Base-by-base conservation (phyloP, 495 filamentous ascomycete species). In the Penicillium argentinense region DNA sequence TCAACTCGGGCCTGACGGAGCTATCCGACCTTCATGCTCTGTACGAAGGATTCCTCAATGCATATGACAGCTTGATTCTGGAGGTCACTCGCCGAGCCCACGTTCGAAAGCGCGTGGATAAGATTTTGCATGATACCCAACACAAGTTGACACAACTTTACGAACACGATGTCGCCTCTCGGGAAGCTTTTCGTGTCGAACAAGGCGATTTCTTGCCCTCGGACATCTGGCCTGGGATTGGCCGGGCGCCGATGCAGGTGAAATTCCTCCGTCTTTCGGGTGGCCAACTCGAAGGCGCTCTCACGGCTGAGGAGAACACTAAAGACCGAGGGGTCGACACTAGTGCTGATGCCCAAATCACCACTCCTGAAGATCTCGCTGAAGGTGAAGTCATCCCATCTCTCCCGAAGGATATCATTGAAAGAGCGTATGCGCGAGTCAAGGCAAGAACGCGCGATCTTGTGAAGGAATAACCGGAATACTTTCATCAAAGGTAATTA, bases 171-270 rank as follows among this genome's bases (percentile, higher is more conserved):
- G 67, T 80, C 28, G 75, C 79, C 43, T 83, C 88, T 47, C 72
- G 93, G 21, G 88, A 95, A 54, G 68, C 75, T 11, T 98, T 98
- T 68, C 79, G 83, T 21, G 71, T 81, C 5, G 88, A 96, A 47
- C 81, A 91, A 14, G 91, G 90, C 2, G 88, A 95, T 48, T 93
- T 81, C 58, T 64, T 98, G 14, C 93, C 93, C 0, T 81, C 83
- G 2, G 95, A 97, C 57, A 82, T 98, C 29, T 98, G 92, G 93
- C 84, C 84, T 0, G 88, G 86, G 5, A 69, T 88, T 21, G 73
- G 75, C 43, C 72, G 78, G 34, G 75, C 74, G 23, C 84, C 85
- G 19, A 71, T 74, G 56, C 73, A 76, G 36, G 83, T 82, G 39
- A 68, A 81, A 39, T 74, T 88, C 17, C 54, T 54, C 7, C 60